A percentile compares a stretch with the other conserved stretches of the same genome.
phyloP scores from a whole-genome alignment of 139 green algal genomes.

The Tetradesmus obliquus region DNA sequence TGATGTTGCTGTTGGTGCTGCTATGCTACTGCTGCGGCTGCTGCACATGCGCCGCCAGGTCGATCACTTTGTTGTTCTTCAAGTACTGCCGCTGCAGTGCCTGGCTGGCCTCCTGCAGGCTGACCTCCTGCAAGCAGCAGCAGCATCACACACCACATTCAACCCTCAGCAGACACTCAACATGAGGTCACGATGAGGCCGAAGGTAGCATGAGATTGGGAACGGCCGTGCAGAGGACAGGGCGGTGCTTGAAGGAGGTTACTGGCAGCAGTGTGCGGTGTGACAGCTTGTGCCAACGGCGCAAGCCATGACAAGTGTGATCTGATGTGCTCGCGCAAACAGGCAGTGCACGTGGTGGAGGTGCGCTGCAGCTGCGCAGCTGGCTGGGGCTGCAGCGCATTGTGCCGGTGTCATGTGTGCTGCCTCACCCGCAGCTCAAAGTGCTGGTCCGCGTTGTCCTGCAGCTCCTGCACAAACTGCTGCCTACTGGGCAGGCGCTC shows the following conservation, averaged over 20 bases:
- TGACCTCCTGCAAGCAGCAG: background rate
- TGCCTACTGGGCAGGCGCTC: slow-evolving; percentile 54
- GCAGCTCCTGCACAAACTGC: slow-evolving; percentile 34
- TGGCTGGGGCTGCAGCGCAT: background rate
- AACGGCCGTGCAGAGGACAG: too few relatives aligned
- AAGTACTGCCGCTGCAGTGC: slow-evolving; percentile 31
- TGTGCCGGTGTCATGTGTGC: background rate
- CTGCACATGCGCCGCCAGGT: background rate
- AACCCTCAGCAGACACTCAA: too few relatives aligned
- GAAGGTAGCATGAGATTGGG: too few relatives aligned
- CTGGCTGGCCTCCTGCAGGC: slow-evolving; percentile 20
- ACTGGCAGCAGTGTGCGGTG: too few relatives aligned
- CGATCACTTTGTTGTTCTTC: slow-evolving; percentile 27
- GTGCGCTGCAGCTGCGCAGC: too few relatives aligned
- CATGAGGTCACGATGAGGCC: too few relatives aligned
- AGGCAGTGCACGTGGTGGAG: background rate
- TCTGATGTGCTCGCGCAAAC: background rate
- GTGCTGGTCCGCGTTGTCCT: slow-evolving; percentile 30
- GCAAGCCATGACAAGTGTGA: too few relatives aligned
- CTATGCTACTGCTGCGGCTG: background rate
- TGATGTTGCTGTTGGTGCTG: background rate
- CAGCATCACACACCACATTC: background rate
- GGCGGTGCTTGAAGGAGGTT: too few relatives aligned
- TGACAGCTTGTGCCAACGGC: too few relatives aligned
- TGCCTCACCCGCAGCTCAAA: slow-evolving; percentile 17